phyloP scores from a whole-genome alignment of 108 stramenopile genomes.

The Cylindrotheca fusiformis region DNA sequence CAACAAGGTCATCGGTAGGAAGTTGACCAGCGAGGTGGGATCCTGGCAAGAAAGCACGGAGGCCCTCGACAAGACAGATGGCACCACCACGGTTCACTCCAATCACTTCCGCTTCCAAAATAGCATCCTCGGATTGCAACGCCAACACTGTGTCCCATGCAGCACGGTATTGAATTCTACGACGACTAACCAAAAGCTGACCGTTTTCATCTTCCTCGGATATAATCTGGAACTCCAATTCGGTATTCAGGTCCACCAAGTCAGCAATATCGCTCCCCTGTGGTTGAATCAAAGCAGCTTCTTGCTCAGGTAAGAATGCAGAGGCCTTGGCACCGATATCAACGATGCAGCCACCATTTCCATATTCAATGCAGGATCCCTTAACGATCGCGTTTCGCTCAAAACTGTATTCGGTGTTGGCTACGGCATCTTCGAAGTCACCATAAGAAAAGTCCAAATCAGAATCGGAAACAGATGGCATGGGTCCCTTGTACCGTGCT shows the following conservation, averaged over 20 bases:
- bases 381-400: conserved; percentile 83
- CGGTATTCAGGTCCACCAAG: conserved; percentile 71
- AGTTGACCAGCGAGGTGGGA: conserved; percentile 88
- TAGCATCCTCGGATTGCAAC: conserved; percentile 71
- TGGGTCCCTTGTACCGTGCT: conserved; percentile 74
- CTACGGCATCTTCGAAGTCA: conserved; percentile 73
- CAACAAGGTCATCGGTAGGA: conserved; percentile 88
- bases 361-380: conserved; percentile 77
- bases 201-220: conserved; percentile 93
- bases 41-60: conserved; percentile 94
- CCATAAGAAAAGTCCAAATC: conserved; percentile 75
- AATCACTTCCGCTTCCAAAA: conserved; percentile 88
- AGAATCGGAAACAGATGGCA: conserved; percentile 22
- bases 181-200: conserved; percentile 84
- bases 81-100: conserved; percentile 95
- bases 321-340: conserved; percentile 95
- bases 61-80: conserved; percentile 90
- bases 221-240: conserved; percentile 91
- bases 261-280: conserved; percentile 55
- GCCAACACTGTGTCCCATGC: conserved; percentile 88
- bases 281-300: conserved; percentile 67
- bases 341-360: conserved; percentile 67
- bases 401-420: conserved; percentile 74
- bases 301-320: conserved; percentile 86
- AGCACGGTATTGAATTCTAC: conserved; percentile 86